These are phyloP conservation scores for Aspergillus amoenus DNA, from an alignment of 2,329 filamentous ascomycete genomes.

Conservation along the genomic window DNA sequence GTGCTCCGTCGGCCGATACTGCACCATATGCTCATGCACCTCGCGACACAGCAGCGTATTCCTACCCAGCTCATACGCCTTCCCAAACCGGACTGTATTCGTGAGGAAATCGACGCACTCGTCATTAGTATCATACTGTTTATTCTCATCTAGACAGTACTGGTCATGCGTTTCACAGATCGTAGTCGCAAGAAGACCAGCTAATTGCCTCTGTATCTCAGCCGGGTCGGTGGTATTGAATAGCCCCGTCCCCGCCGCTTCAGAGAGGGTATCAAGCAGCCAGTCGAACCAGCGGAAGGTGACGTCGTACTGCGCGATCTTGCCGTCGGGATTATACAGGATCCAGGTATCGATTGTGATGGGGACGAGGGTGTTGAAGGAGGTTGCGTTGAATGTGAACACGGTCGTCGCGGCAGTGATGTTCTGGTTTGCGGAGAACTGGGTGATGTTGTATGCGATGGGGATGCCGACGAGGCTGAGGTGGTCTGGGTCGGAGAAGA, in stretches of 20 bases:
- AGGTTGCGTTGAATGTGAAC: conserved; percentile 26
- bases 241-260: conserved; percentile 10
- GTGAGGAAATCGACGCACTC: conserved; percentile 24
- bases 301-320: conserved; percentile 26
- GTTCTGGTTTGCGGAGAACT: conserved; percentile 24
- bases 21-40: conserved; percentile 31
- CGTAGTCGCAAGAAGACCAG: conserved; percentile 15
- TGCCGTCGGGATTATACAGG: conserved; percentile 20
- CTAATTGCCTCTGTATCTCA: not conserved
- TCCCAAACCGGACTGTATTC: conserved; percentile 22
- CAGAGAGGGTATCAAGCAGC: conserved; percentile 20
- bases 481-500: conserved; percentile 21
- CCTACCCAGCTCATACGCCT: conserved; percentile 24
- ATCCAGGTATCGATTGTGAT: conserved; percentile 31
- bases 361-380: conserved; percentile 21
- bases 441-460: conserved; percentile 26
- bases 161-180: conserved; percentile 24
- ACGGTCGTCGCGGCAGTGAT: conserved; percentile 23
- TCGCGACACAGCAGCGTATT: conserved; percentile 29
- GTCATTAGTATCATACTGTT: conserved; percentile 21
- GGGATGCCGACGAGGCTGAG: conserved; percentile 24
- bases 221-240: conserved; percentile 16
- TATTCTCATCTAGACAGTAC: conserved; percentile 19
- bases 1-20: conserved; percentile 25
- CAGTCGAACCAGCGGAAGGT: conserved; percentile 28